Evolutionary conservation across 1,139 yeast species (phyloP).

Genomic region (Barnettozyma hawaiiensis): DNA sequence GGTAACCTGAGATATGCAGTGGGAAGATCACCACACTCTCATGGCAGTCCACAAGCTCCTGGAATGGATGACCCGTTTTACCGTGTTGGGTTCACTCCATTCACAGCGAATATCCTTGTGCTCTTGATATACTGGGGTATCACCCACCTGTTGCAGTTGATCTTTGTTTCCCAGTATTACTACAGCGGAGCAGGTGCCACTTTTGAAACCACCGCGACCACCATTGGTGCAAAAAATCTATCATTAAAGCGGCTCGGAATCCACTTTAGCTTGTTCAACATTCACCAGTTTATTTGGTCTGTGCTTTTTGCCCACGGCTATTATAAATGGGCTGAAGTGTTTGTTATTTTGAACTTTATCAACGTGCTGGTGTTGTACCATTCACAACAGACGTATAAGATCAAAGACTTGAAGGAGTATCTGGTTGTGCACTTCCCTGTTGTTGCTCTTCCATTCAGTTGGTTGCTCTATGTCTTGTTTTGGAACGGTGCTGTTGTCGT

Average conservation of each 20-base stretch:
- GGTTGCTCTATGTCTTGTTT: conserved; percentile 67
- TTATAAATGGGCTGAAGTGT: conserved; percentile 50
- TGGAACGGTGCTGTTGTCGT: conserved; percentile 80
- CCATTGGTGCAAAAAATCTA: conserved; percentile 21
- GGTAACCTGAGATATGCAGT: conserved; percentile 51
- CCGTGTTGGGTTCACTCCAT: conserved; percentile 53
- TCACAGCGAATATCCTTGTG: conserved; percentile 53
- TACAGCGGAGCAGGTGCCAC: too few relatives aligned
- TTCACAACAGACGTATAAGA: conserved; percentile 51
- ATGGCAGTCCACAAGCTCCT: conserved; percentile 12
- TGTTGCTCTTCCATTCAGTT: conserved; percentile 64
- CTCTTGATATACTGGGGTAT: conserved; percentile 54
- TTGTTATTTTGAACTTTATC: conserved; percentile 51
- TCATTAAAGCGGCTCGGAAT: conserved; percentile 39
- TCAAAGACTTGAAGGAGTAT: conserved; percentile 50
- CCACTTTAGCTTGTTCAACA: conserved; percentile 59
- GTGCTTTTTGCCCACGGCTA: conserved; percentile 50
- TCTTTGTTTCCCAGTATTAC: conserved; percentile 49
- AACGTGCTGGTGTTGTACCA: conserved; percentile 50
- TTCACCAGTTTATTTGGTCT: conserved; percentile 57
- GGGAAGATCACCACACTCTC: conserved; percentile 33
- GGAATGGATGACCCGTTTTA: conserved; percentile 39
- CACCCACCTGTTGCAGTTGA: conserved; percentile 46
- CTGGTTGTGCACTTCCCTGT: conserved; percentile 56
- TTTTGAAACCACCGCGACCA: too few relatives aligned